A percentile compares a stretch with the other conserved stretches of the same genome.
Evolutionary conservation across 2,329 filamentous ascomycete genomes (phyloP).

Genomic region (Fusarium verrucosum): DNA sequence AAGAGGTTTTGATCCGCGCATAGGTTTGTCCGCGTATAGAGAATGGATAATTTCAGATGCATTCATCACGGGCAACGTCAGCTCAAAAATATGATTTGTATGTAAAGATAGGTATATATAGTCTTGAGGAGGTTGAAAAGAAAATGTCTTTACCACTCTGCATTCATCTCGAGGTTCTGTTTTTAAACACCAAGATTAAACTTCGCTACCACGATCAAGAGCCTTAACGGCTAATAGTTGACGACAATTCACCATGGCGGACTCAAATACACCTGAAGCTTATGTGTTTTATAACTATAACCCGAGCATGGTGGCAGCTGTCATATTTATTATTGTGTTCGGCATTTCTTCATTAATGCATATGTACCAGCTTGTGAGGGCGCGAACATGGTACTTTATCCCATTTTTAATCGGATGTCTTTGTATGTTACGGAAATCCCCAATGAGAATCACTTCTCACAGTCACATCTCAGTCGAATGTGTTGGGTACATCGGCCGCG

Average conservation of each 20-base stretch:
- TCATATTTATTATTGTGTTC: conserved; percentile 55
- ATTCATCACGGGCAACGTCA: not conserved
- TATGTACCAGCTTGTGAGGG: conserved; percentile 50
- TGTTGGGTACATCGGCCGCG: conserved; percentile 59
- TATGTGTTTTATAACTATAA: conserved; percentile 57
- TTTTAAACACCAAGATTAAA: not conserved
- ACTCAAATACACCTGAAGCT: conserved; percentile 4
- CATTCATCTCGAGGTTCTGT: not conserved
- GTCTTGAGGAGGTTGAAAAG: not conserved
- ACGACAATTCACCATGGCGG: conserved; percentile 26
- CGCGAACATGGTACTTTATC: conserved; percentile 62
- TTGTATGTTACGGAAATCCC: conserved; percentile 49
- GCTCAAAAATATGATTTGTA: not conserved
- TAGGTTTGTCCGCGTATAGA: conserved; percentile 30
- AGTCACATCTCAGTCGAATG: conserved; percentile 36
- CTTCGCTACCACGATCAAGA: not conserved
- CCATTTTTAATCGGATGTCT: conserved; percentile 62
- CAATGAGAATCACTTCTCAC: not conserved
- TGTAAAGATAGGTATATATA: conserved; percentile 33
- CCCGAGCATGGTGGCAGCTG: conserved; percentile 56
- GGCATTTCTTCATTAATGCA: conserved; percentile 51
- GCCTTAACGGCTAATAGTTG: not conserved
- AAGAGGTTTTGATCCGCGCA: not conserved
- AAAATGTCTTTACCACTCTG: not conserved
- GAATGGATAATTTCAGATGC: not conserved